Evolutionary conservation across 148 eudicot genomes (phyloP).

Genomic region (Amaranthus cruentus): DNA sequence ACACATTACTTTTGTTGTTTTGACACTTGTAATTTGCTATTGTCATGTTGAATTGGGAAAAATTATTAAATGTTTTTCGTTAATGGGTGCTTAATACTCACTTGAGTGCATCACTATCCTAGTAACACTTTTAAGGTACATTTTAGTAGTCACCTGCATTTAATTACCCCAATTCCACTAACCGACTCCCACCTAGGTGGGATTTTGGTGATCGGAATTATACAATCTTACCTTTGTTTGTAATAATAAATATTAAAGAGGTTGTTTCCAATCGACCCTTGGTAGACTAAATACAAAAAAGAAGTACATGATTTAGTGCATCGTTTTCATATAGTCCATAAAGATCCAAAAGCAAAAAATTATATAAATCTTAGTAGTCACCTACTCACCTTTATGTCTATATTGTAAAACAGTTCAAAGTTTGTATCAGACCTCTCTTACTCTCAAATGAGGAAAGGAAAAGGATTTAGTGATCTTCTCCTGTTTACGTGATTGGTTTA

Average conservation of each 20-base stretch:
- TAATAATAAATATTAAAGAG: no score
- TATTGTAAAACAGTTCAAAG: not conserved
- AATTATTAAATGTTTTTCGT: not conserved
- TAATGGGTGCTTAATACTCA: not conserved
- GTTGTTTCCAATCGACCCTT: no score
- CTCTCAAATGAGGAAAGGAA: not conserved
- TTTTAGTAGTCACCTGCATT: not conserved
- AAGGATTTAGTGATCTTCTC: not conserved
- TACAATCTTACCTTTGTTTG: no score
- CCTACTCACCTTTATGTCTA: no score
- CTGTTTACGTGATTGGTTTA: not conserved
- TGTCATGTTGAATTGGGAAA: not conserved
- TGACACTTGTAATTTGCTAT: not conserved
- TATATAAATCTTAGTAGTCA: no score
- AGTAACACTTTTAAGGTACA: not conserved
- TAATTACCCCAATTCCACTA: no score
- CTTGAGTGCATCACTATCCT: not conserved
- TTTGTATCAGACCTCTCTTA: not conserved
- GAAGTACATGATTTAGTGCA: no score
- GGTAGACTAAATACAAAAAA: no score
- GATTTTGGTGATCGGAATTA: no score
- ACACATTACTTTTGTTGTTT: not conserved
- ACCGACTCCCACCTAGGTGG: no score
- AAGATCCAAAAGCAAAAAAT: no score
- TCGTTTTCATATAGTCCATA: no score